Evolutionary conservation across 768 basidiomycete species (phyloP).

Genomic region (Boletus vinaceobasis): DNA sequence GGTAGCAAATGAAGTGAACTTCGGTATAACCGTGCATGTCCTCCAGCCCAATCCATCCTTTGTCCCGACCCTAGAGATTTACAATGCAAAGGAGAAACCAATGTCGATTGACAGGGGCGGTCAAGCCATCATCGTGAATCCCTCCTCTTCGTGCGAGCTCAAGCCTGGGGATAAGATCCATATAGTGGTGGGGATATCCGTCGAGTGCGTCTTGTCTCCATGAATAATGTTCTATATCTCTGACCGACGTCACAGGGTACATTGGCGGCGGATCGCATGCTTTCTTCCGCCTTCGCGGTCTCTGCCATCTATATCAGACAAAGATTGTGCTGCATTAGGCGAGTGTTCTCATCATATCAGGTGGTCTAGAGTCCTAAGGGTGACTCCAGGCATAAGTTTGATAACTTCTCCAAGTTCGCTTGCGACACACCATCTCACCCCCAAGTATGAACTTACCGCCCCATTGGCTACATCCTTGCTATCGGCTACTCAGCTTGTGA

Average conservation of each 20-base stretch:
- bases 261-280: slow-evolving; percentile 51
- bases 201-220: slow-evolving; percentile 41
- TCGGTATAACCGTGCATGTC: neutral
- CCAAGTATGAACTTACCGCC: slow-evolving; percentile 48
- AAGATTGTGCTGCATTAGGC: slow-evolving; percentile 56
- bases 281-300: slow-evolving; percentile 40
- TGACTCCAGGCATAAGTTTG: slow-evolving; percentile 47
- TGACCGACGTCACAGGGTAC: slow-evolving; percentile 35
- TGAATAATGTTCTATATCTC: neutral
- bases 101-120: slow-evolving; percentile 41
- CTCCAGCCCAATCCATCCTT: slow-evolving; percentile 47
- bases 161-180: slow-evolving; percentile 52
- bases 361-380: neutral
- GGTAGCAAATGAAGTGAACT: neutral
- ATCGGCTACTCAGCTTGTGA: slow-evolving; percentile 56
- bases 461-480: slow-evolving; percentile 57
- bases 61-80: slow-evolving; percentile 47
- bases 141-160: slow-evolving; percentile 39
- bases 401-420: slow-evolving; percentile 41
- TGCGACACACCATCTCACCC: slow-evolving; percentile 63
- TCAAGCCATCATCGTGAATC: slow-evolving; percentile 33
- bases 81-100: slow-evolving; percentile 46
- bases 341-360: slow-evolving; percentile 18
- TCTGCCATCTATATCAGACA: slow-evolving; percentile 35
- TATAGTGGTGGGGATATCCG: slow-evolving; percentile 39